Evolutionary conservation across 75 land plant genomes (phyloP).

Genomic region (Ceratopteris richardii): DNA sequence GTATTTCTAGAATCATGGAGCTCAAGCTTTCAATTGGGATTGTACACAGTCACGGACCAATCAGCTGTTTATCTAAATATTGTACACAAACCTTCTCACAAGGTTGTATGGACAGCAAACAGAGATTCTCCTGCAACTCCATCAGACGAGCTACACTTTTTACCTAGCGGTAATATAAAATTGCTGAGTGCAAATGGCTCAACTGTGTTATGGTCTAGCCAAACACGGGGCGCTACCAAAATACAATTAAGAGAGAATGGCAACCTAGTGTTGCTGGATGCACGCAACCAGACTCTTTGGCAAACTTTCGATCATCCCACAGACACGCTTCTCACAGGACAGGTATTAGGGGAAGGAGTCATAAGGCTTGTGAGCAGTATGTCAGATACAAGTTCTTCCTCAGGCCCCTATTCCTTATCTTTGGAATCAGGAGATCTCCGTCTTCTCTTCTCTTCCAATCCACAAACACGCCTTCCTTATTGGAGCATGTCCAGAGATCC

Average conservation of each 20-base stretch:
- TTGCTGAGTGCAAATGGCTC: conserved; percentile 20
- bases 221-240: conserved; percentile 29
- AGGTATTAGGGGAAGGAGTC: background rate
- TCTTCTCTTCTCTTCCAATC: background rate
- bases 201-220: conserved; percentile 27
- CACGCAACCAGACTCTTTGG: conserved; percentile 19
- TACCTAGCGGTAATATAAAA: conserved; percentile 25
- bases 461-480: background rate
- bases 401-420: conserved; percentile 1
- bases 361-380: background rate
- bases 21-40: too few relatives aligned
- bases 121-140: conserved; percentile 26
- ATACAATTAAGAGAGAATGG: conserved; percentile 46
- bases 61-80: too few relatives aligned
- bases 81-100: background rate
- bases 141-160: conserved; percentile 33
- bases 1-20: too few relatives aligned
- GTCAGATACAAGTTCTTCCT: background rate
- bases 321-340: conserved; percentile 12
- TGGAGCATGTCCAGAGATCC: conserved; percentile 1
- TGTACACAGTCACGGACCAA: too few relatives aligned
- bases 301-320: conserved; percentile 10
- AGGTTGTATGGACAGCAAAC: conserved; percentile 45
- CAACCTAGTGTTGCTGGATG: conserved; percentile 40
- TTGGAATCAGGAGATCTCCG: background rate